phyloP scores from a whole-genome alignment of 768 basidiomycete genomes.

The Phlebiopsis flavidoalba region DNA sequence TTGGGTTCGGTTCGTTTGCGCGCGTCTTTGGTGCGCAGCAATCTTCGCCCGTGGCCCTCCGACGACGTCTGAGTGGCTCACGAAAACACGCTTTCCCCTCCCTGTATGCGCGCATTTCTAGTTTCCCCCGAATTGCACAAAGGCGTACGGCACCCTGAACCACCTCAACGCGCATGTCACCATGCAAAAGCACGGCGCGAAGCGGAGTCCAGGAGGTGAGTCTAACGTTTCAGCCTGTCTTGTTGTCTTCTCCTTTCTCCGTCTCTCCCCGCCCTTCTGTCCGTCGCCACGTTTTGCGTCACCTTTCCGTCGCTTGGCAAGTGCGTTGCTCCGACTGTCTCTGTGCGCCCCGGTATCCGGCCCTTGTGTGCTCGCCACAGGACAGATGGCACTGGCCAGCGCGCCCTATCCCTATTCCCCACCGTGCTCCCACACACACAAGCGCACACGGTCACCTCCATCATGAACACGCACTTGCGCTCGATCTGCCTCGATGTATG shows the following conservation, averaged over 20 bases:
- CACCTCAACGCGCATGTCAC: constrained; percentile 97
- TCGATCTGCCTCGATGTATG: background rate
- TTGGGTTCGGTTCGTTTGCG: constrained; percentile 4
- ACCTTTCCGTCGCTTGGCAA: background rate
- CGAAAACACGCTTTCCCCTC: background rate
- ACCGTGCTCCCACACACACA: constrained; percentile 4
- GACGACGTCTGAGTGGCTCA: background rate
- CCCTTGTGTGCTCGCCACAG: background rate
- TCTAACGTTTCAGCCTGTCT: constrained; percentile 10
- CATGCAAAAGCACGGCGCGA: constrained; percentile 95
- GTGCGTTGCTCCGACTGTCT: background rate
- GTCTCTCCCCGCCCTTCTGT: constrained; percentile 8
- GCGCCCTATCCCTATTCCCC: background rate
- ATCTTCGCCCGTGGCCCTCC: background rate
- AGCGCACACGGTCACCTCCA: constrained; percentile 4
- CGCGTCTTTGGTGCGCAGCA: constrained; percentile 17
- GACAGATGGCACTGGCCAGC: background rate
- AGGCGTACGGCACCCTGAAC: constrained; percentile 92
- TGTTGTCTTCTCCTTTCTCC: background rate
- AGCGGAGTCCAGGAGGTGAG: constrained; percentile 87
- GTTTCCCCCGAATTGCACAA: constrained; percentile 45
- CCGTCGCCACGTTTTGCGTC: constrained; percentile 3
- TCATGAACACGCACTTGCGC: background rate
- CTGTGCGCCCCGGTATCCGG: background rate
- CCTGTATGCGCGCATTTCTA: background rate